Percentiles rank a stretch among this genome's conserved stretches.
phyloP scores from a whole-genome alignment of 768 basidiomycete genomes.

The Lactifluus subvellereus region DNA sequence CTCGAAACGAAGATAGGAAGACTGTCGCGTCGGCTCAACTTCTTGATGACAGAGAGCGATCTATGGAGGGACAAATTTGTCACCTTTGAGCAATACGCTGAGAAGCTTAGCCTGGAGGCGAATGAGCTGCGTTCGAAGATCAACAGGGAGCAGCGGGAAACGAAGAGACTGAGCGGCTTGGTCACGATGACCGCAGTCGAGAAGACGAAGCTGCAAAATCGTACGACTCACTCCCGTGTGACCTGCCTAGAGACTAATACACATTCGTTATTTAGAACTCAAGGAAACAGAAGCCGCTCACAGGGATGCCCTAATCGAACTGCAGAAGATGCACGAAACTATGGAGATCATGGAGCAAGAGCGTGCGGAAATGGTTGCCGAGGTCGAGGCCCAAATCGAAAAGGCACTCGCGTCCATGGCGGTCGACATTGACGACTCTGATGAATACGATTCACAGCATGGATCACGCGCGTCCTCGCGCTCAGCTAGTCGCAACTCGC shows the following conservation, averaged over 20 bases:
- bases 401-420: constrained; percentile 81
- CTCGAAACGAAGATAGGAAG: constrained; percentile 92
- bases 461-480: constrained; percentile 15
- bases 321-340: constrained; percentile 73
- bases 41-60: constrained; percentile 87
- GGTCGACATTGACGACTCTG: constrained; percentile 72
- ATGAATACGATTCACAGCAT: constrained; percentile 65
- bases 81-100: constrained; percentile 90
- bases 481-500: constrained; percentile 17
- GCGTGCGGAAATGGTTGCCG: constrained; percentile 86
- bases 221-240: constrained; percentile 41
- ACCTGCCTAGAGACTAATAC: background rate
- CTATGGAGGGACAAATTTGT: constrained; percentile 93
- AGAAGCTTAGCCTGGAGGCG: constrained; percentile 83
- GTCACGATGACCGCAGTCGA: constrained; percentile 73
- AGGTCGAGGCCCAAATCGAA: constrained; percentile 89
- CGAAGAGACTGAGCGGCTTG: constrained; percentile 74
- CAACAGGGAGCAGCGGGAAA: constrained; percentile 86
- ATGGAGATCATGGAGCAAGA: constrained; percentile 88
- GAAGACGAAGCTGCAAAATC: constrained; percentile 69
- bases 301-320: constrained; percentile 70
- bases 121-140: constrained; percentile 81
- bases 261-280: constrained; percentile 48
- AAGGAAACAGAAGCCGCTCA: constrained; percentile 78
- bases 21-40: constrained; percentile 77